Evolutionary conservation across 441 rosid genomes (phyloP), one percentile per base, ranked within the genome.

Genomic region (Sinapis alba): DNA sequence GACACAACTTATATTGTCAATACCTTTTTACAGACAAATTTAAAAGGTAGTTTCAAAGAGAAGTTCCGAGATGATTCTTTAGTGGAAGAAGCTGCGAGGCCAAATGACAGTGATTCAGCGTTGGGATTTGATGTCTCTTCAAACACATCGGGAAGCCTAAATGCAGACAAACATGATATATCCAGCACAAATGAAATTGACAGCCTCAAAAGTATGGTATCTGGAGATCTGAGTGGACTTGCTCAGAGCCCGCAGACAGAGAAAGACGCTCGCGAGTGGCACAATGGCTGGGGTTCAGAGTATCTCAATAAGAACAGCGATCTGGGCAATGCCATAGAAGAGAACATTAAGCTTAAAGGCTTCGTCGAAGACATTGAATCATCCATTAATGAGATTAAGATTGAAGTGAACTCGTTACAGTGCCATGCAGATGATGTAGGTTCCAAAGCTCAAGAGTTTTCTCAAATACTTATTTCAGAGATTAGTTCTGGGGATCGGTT

Each of bases 61-160:
- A 88, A 86, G 81, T 79, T 83, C 69, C 85, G 80, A 80, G 90
- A 83, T 71, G 84, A 76, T 54, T 79, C 80, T 27, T 82, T 83
- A 20, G 80, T 79, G 65, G 93, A 83, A 79, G 96, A 82, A 73
- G 86, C 87, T 51, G 73, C 59, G 51, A 84, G 83, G 70, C 74
- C 74, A 60, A 88, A 73, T 78, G 92, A 70, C 54, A 79, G 82
- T 47, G 97, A 89, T 61, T 90, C 89, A 58, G 83, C 88, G 64
- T 83, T 83, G 81, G 96, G 95, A 65, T 87, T 87, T 81, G 98
- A 96, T 83, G 96, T 86, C 68, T 90, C 98, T 80, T 94, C 98
- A 75, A 96, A 89, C 82, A 85, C 97, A 62, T 94, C 98, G 47
- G 98, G 61, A 82, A 90, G 95, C 72, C 68, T 92, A 60, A 89